These are phyloP conservation scores for Wickerhamiella sorbophila DNA, from an alignment of 805 yeast species.

Conservation along the genomic window DNA sequence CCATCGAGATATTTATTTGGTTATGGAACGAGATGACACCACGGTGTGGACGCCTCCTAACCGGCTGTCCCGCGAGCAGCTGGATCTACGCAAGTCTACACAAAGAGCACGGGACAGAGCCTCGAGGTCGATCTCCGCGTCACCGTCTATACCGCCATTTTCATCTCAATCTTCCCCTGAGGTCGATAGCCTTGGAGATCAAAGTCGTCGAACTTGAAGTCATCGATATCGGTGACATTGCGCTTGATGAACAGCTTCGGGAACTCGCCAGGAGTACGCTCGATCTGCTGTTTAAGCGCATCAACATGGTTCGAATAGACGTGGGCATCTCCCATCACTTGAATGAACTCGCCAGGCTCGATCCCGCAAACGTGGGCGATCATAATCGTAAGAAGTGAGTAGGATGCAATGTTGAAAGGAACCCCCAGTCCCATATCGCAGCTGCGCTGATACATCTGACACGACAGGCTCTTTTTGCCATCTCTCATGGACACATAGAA, in stretches of 20 bases:
- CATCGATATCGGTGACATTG: constrained; percentile 61
- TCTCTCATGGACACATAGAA: constrained; percentile 67
- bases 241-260: constrained; percentile 66
- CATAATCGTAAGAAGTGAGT: constrained; percentile 85
- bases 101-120: not conserved
- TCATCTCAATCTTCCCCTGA: constrained; percentile 75
- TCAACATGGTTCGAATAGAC: constrained; percentile 88
- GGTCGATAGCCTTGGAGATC: constrained; percentile 70
- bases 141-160: constrained; percentile 70
- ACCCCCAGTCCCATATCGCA: constrained; percentile 99
- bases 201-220: constrained; percentile 78
- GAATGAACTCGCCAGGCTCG: constrained; percentile 92
- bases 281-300: constrained; percentile 68
- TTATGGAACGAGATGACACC: not conserved
- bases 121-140: too few relatives aligned
- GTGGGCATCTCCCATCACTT: constrained; percentile 94
- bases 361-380: constrained; percentile 89
- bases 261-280: constrained; percentile 61
- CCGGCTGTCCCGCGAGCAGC: not conserved
- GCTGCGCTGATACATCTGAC: constrained; percentile 89
- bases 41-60: not conserved
- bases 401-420: constrained; percentile 95
- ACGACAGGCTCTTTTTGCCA: constrained; percentile 56
- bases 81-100: not conserved
- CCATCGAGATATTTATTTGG: not conserved